Evolutionary conservation across 1,139 yeast genomes (phyloP), one percentile per base, ranked within the genome.

Genomic region (Sugiyamaella japonica): DNA sequence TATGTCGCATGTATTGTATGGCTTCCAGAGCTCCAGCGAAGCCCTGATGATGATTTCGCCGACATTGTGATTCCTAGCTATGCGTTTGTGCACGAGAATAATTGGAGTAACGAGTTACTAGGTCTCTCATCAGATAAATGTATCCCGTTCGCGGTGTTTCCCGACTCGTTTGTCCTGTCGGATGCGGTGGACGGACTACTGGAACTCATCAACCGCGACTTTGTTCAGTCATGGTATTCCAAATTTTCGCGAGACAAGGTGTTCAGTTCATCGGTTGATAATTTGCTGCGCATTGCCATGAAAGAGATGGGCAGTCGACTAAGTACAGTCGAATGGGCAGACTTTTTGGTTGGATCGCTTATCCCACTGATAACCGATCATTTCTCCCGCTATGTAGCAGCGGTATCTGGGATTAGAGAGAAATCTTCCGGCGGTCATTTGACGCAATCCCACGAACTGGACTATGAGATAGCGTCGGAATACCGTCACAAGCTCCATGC

Each of bases 291-390:
- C 8, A 59, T 63, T 1, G 79, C 81, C 0, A 66, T 82, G 1
- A 62, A 61, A 7, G 70, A 70, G 16, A 58, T 89, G 5, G 76
- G 77, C 20, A 56, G 56, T 1, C 70, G 85, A 40, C 59, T 85
- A 1, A 64, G 61, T 1, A 61, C 66, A 0, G 60, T 83, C 1
- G 89, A 89, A 63, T 71, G 81, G 51, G 77, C 90, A 0, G 78
- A 77, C 46, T 64, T 89, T 34, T 59, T 86, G 2, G 84, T 88
- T 0, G 71, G 82, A 15, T 78, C 77, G 47, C 50, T 88, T 0
- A 56, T 88, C 4, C 97, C 97, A 0, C 65, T 84, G 0, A 23
- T 89, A 1, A 84, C 88, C 1, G 82, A 79, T 15, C 96, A 90
- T 66, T 79, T 85, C 57, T 71, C 74, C 7, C 73, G 75, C 9